Evolutionary conservation across 441 rosid genomes (phyloP), one percentile per base, ranked within the genome.

Genomic region (Theobroma grandiflorum): DNA sequence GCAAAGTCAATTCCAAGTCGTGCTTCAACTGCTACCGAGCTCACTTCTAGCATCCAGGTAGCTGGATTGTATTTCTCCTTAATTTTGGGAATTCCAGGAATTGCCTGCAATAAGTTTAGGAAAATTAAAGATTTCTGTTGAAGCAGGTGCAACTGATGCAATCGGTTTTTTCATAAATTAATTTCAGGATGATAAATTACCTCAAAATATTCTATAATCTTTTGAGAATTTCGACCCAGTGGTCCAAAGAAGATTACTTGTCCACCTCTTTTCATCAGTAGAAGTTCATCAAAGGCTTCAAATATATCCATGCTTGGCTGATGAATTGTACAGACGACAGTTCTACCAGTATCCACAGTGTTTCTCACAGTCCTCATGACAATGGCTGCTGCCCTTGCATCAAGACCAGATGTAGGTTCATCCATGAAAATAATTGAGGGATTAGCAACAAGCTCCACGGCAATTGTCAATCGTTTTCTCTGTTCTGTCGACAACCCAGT

Each of bases 391-490:
- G 95, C 95, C 47, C 96, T 88, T 0, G 96, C 96, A 58, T 92
- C 95, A 66, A 92, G 97, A 1, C 97, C 97, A 12, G 97, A 91
- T 16, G 95, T 92, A 0, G 97, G 97, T 79, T 91, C 97, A 31
- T 92, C 97, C 97, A 92, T 92, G 84, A 92, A 92, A 71, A 92
- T 92, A 74, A 92, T 92, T 4, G 97, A 92, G 6, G 97, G 95
- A 78, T 93, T 91, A 3, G 92, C 90, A 8, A 93, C 97, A 61
- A 93, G 85, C 80, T 93, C 97, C 16, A 93, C 97, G 2, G 97
- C 97, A 8, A 93, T 91, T 22, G 95, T 93, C 82, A 93, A 79
- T 62, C 93, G 88, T 82, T 93, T 93, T 67, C 97, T 84, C 72
- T 93, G 97, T 75, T 91, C 94, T 8, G 92, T 93, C 20, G 95